Conservation (phyloP, 1,284 basidiomycete species). For the Sanghuangporus baumii region DNA sequence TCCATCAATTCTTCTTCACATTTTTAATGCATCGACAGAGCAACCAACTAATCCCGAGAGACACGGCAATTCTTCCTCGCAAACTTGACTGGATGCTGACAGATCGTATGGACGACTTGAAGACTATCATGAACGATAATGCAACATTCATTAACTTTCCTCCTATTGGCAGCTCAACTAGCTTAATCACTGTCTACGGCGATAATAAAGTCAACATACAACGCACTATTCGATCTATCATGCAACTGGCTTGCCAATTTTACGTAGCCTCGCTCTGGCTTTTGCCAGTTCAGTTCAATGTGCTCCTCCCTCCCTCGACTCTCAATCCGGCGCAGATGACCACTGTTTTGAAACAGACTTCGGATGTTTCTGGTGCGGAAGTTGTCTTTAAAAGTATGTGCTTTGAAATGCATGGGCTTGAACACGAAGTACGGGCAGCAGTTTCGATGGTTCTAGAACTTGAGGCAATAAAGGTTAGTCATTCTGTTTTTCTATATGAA, state of each 20-base stretch:
- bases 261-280: conserved; percentile 97
- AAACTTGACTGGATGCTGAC: conserved; percentile 98
- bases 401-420: conserved; percentile 96
- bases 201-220: conserved; percentile 95
- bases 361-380: conserved; percentile 85
- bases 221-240: conserved; percentile 90
- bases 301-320: conserved; percentile 76
- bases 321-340: conserved; percentile 84
- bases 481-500: conserved; percentile 6
- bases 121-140: conserved; percentile 92
- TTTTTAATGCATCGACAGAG: conserved; percentile 46
- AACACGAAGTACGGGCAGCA: conserved; percentile 85
- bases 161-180: conserved; percentile 84
- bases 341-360: conserved; percentile 81
- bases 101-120: conserved; percentile 87
- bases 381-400: conserved; percentile 97
- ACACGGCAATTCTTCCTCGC: conserved; percentile 90
- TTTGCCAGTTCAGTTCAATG: conserved; percentile 89
- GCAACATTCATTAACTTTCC: conserved; percentile 95
- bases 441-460: conserved; percentile 86
- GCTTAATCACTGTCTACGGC: conserved; percentile 90
- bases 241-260: conserved; percentile 94
- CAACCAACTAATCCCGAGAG: conserved; percentile 87
- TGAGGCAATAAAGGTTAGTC: conserved; percentile 78
- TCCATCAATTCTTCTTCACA: background rate